Evolutionary conservation across 352 stramenopile genomes (phyloP).

Genomic region (Thalassiosira mediterranea): DNA sequence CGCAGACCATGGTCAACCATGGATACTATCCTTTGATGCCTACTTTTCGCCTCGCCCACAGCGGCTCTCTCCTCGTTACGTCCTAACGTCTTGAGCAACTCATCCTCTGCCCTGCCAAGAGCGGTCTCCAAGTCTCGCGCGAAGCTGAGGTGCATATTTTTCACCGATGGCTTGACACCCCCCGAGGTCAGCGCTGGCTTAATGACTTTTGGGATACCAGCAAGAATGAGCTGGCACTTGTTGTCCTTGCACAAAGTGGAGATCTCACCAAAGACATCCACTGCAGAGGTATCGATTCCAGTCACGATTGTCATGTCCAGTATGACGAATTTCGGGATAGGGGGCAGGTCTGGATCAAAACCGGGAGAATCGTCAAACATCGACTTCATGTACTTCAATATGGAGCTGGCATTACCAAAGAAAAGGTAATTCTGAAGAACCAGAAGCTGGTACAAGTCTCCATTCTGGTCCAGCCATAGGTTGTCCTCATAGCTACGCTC

Average conservation of each 20-base stretch:
- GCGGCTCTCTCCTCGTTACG: slow-evolving; percentile 34
- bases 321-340: slow-evolving; percentile 67
- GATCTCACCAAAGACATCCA: slow-evolving; percentile 75
- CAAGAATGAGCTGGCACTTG: slow-evolving; percentile 66
- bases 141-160: slow-evolving; percentile 48
- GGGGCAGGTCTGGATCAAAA: slow-evolving; percentile 22
- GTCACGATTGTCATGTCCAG: slow-evolving; percentile 73
- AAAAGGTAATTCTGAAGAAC: slow-evolving; percentile 78
- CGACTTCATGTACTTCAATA: slow-evolving; percentile 60
- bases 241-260: slow-evolving; percentile 50
- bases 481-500: slow-evolving; percentile 56
- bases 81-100: slow-evolving; percentile 52
- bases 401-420: slow-evolving; percentile 75
- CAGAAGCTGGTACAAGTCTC: slow-evolving; percentile 67
- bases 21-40: slow-evolving; percentile 25
- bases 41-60: slow-evolving; percentile 14
- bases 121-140: slow-evolving; percentile 66
- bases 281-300: slow-evolving; percentile 72
- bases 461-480: slow-evolving; percentile 70
- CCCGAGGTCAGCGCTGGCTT: slow-evolving; percentile 45
- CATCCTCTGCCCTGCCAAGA: slow-evolving; percentile 73
- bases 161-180: slow-evolving; percentile 50
- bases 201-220: slow-evolving; percentile 53
- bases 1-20: slow-evolving; percentile 59
- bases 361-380: slow-evolving; percentile 67